phyloP scores from a whole-genome alignment of 257 asterid species.

The Coffea canephora region DNA sequence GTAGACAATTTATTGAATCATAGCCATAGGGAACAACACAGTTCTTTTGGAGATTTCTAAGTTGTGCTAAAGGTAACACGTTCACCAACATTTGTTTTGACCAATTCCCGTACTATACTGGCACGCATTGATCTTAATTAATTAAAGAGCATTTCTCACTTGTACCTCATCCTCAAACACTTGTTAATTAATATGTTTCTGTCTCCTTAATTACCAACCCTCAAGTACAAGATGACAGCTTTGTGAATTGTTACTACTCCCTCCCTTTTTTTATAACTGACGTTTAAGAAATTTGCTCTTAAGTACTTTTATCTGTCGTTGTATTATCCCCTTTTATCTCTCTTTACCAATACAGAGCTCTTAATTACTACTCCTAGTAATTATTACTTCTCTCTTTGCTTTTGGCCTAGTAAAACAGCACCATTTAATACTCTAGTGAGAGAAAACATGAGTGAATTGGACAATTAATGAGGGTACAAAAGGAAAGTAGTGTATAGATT shows the following conservation, averaged over 20 bases:
- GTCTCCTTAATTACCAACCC: conserved; percentile 10
- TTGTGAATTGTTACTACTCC: background rate
- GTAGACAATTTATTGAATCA: conserved; percentile 12
- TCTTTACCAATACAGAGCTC: too few relatives aligned
- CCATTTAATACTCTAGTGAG: too few relatives aligned
- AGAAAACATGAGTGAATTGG: too few relatives aligned
- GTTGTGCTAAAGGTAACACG: background rate
- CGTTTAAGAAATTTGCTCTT: too few relatives aligned
- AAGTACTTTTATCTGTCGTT: too few relatives aligned
- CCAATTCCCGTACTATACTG: background rate
- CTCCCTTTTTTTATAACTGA: too few relatives aligned
- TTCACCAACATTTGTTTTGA: conserved; percentile 5
- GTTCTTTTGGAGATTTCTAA: conserved; percentile 1
- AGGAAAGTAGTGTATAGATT: too few relatives aligned
- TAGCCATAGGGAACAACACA: conserved; percentile 12
- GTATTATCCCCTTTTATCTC: too few relatives aligned
- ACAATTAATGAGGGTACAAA: too few relatives aligned
- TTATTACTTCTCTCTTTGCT: too few relatives aligned
- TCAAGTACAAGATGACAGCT: background rate
- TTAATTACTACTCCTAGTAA: too few relatives aligned
- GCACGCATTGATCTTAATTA: background rate
- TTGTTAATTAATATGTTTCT: background rate
- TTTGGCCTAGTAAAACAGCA: too few relatives aligned
- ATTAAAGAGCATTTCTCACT: background rate
- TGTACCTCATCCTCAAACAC: background rate